Evolutionary conservation across 2,329 filamentous ascomycete genomes (phyloP).

Genomic region (Penicillium sumatraense): DNA sequence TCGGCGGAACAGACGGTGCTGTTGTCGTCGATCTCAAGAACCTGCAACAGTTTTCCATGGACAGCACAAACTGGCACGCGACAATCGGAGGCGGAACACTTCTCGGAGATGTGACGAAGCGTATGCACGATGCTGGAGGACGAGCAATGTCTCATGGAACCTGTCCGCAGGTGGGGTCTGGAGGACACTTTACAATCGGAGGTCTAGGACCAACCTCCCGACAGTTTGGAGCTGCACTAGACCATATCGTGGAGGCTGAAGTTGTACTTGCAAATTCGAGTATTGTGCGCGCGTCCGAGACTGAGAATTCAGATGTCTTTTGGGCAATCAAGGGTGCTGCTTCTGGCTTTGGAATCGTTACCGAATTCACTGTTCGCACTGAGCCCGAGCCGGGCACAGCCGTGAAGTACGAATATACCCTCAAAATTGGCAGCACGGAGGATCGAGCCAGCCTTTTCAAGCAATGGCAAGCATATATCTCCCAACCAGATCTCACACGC

Average conservation of each 20-base stretch:
- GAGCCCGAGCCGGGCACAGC: slow-evolving; percentile 45
- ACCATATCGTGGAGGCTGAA: slow-evolving; percentile 53
- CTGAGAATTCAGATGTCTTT: slow-evolving; percentile 37
- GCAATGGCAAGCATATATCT: slow-evolving; percentile 62
- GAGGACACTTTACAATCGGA: slow-evolving; percentile 44
- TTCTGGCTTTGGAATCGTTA: slow-evolving; percentile 44
- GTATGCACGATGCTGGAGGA: slow-evolving; percentile 32
- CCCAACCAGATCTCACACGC: slow-evolving; percentile 60
- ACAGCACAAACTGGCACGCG: slow-evolving; percentile 34
- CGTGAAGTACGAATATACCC: slow-evolving; percentile 63
- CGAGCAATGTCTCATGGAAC: slow-evolving; percentile 42
- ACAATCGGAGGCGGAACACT: slow-evolving; percentile 40
- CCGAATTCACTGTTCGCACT: slow-evolving; percentile 43
- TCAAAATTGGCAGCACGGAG: slow-evolving; percentile 54
- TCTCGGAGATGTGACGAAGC: slow-evolving; percentile 36
- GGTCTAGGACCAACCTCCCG: slow-evolving; percentile 47
- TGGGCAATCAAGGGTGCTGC: slow-evolving; percentile 44
- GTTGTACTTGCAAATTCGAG: slow-evolving; percentile 51
- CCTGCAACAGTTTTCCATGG: slow-evolving; percentile 38
- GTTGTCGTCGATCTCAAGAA: slow-evolving; percentile 37
- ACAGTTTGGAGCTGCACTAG: slow-evolving; percentile 56
- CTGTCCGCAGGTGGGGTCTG: slow-evolving; percentile 40
- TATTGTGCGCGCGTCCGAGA: slow-evolving; percentile 36
- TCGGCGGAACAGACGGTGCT: slow-evolving; percentile 36
- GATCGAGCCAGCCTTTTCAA: slow-evolving; percentile 58